Conservation (phyloP, 306 rosid species). For the Spatholobus suberectus region DNA sequence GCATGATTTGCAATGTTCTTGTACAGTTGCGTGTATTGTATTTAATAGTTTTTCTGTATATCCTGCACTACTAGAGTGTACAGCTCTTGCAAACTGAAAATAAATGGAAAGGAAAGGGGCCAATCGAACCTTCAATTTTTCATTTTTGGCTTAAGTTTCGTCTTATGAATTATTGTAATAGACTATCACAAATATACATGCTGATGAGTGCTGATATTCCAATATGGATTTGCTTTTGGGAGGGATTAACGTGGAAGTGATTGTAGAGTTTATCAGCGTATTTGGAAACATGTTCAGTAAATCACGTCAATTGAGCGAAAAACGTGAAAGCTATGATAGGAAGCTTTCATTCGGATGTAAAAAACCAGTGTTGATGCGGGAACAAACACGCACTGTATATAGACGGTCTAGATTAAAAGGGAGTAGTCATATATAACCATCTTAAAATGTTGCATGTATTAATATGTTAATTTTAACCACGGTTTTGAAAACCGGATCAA, state of each 20-base stretch:
- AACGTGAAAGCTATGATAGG: too few species aligned
- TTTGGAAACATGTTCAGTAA: too few species aligned
- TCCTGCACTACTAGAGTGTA: constrained; percentile 34
- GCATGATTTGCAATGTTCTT: constrained; percentile 33
- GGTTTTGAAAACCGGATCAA: too few species aligned
- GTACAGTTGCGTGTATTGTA: constrained; percentile 40
- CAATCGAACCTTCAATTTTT: constrained; percentile 13
- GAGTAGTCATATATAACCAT: too few species aligned
- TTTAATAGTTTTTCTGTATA: constrained; percentile 22
- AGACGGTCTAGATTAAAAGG: too few species aligned
- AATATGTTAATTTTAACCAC: too few species aligned
- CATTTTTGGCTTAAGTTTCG: not conserved
- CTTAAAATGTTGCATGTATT: too few species aligned
- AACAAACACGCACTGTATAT: too few species aligned
- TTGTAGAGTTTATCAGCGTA: not conserved
- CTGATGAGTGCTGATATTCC: not conserved
- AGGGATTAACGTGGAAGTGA: not conserved
- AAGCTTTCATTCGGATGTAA: too few species aligned
- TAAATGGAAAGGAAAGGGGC: not conserved
- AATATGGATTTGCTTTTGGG: not conserved
- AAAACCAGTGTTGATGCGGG: too few species aligned
- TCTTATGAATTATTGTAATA: not conserved
- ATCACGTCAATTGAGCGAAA: too few species aligned
- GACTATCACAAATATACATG: not conserved
- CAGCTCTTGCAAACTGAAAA: constrained; percentile 37